Percentiles rank a stretch among this genome's conserved stretches.
These are phyloP conservation scores for Nicotiana otophora DNA, from an alignment of 257 asterid species.

Conservation along the genomic window DNA sequence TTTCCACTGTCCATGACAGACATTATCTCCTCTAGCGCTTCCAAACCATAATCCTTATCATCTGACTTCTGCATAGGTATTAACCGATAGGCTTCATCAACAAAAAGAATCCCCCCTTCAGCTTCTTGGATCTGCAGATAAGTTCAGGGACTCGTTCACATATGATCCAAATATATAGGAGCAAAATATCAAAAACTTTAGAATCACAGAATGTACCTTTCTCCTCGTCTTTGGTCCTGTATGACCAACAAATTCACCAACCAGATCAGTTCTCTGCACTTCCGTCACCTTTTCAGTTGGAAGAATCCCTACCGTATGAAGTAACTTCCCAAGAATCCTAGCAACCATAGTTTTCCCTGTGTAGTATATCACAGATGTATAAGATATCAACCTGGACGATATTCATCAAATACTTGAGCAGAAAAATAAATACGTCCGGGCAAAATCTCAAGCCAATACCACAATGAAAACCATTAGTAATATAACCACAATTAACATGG, in stretches of 20 bases:
- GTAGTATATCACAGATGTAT: background rate
- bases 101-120: constrained; percentile 83
- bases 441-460: background rate
- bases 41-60: constrained; percentile 71
- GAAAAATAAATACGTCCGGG: background rate
- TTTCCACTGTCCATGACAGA: constrained; percentile 87
- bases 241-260: constrained; percentile 75
- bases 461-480: background rate
- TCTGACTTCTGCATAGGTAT: constrained; percentile 76
- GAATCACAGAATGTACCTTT: constrained; percentile 34
- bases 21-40: constrained; percentile 91
- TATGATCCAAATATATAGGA: background rate
- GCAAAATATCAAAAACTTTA: background rate
- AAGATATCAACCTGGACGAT: background rate
- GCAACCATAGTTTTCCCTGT: constrained; percentile 91
- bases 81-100: constrained; percentile 85
- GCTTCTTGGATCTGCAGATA: constrained; percentile 67
- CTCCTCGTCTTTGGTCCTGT: constrained; percentile 79
- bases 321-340: constrained; percentile 69
- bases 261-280: constrained; percentile 89
- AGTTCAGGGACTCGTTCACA: background rate
- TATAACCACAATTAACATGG: background rate
- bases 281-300: constrained; percentile 72
- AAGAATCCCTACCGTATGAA: constrained; percentile 73
- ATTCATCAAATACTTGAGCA: background rate